Evolutionary conservation across 129 eudicot species (phyloP).

Genomic region (Tanacetum coccineum): DNA sequence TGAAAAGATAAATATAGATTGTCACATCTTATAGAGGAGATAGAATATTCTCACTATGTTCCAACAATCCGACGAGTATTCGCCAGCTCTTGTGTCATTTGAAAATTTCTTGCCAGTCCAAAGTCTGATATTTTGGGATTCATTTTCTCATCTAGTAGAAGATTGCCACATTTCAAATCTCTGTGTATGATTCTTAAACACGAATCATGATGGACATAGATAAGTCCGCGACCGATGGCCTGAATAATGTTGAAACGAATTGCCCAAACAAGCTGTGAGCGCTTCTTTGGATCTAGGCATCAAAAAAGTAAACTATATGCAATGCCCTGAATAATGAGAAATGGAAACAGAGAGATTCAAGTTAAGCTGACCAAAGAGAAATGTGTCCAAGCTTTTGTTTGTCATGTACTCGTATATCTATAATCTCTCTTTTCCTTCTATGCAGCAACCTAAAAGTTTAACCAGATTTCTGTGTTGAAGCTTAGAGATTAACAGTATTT

Average conservation of each 20-base stretch:
- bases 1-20: background rate
- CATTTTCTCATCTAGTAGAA: conserved; percentile 34
- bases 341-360: background rate
- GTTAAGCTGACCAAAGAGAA: conserved; percentile 30
- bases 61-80: conserved; percentile 33
- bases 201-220: conserved; percentile 43
- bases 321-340: background rate
- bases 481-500: conserved; percentile 26
- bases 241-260: conserved; percentile 32
- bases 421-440: conserved; percentile 33
- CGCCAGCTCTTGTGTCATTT: conserved; percentile 29
- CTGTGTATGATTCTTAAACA: conserved; percentile 40
- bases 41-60: conserved; percentile 25
- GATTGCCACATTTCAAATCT: conserved; percentile 38
- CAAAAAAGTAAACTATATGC: background rate
- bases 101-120: conserved; percentile 38
- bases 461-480: conserved; percentile 39
- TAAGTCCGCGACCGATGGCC: conserved; percentile 35
- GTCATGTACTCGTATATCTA: conserved; percentile 33
- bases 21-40: background rate
- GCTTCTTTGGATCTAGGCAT: conserved; percentile 29
- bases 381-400: conserved; percentile 36
- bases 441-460: conserved; percentile 30
- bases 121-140: conserved; percentile 45
- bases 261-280: conserved; percentile 30